These are phyloP conservation scores for Cicer chorassanicum DNA, from an alignment of 306 rosid genomes.

Conservation along the genomic window DNA sequence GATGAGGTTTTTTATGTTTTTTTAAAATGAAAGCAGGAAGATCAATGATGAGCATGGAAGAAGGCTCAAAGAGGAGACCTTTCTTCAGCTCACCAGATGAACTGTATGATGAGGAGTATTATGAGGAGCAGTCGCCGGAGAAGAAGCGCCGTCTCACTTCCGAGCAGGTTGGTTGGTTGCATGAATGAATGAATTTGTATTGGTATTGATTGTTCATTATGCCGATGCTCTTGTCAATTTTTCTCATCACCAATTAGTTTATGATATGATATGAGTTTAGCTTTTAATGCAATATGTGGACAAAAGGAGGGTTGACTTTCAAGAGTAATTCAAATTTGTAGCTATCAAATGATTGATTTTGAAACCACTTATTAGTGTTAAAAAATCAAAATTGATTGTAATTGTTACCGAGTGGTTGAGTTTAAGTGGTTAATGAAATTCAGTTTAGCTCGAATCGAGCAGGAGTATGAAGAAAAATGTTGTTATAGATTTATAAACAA, in stretches of 20 bases:
- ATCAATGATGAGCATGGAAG: constrained; percentile 75
- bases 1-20: constrained; percentile 13
- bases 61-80: constrained; percentile 74
- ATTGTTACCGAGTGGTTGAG: not conserved
- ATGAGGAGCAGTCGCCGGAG: constrained; percentile 90
- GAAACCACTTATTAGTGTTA: constrained; percentile 40
- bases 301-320: constrained; percentile 32
- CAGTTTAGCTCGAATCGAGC: too few relatives aligned
- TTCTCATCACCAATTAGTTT: constrained; percentile 17
- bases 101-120: constrained; percentile 82
- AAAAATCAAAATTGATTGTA: constrained; percentile 20
- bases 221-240: constrained; percentile 6
- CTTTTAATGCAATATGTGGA: not conserved
- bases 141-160: constrained; percentile 96
- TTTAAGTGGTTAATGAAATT: too few relatives aligned
- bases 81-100: constrained; percentile 86
- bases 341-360: constrained; percentile 35
- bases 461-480: too few relatives aligned
- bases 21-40: constrained; percentile 56
- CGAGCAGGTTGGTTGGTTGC: constrained; percentile 69
- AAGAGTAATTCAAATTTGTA: constrained; percentile 31
- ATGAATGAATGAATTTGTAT: not conserved
- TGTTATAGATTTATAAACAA: too few relatives aligned
- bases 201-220: constrained; percentile 23
- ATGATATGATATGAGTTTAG: constrained; percentile 16